phyloP scores from a whole-genome alignment of 148 eudicot species.

The Cornus controversa region DNA sequence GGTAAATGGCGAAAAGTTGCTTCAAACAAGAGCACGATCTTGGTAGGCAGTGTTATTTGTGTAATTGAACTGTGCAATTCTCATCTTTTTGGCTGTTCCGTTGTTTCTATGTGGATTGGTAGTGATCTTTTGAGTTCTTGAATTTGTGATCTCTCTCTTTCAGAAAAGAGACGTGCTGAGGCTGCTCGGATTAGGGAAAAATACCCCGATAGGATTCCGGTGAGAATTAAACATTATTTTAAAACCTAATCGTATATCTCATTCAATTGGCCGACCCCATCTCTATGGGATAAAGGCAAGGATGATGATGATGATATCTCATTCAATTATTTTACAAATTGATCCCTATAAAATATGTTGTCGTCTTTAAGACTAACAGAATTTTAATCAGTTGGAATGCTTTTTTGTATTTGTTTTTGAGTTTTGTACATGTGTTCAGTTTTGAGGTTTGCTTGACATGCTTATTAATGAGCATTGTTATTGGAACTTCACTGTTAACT shows the following conservation, averaged over 20 bases:
- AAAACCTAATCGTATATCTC: background rate
- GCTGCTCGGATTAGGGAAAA: slow-evolving; percentile 85
- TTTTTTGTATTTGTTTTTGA: no score
- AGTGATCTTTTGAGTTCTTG: background rate
- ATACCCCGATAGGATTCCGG: slow-evolving; percentile 88
- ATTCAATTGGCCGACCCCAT: no score
- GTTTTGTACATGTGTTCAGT: background rate
- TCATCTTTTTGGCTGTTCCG: background rate
- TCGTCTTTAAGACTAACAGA: background rate
- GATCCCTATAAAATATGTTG: background rate
- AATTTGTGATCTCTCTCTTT: slow-evolving; percentile 7
- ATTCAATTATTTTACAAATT: background rate
- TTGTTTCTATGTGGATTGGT: background rate
- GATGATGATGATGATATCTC: no score
- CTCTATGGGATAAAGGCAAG: no score
- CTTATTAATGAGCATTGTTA: background rate
- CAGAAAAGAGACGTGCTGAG: slow-evolving; percentile 89
- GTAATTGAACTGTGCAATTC: background rate
- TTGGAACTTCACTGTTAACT: background rate
- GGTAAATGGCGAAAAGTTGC: slow-evolving; percentile 70
- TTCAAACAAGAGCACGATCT: slow-evolving; percentile 84
- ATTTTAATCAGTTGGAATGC: background rate
- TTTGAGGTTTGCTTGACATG: background rate
- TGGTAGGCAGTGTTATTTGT: slow-evolving; percentile 37
- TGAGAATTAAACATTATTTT: slow-evolving; percentile 25